phyloP scores from a whole-genome alignment of 1,284 basidiomycete genomes.

The Trametes pubescens region DNA sequence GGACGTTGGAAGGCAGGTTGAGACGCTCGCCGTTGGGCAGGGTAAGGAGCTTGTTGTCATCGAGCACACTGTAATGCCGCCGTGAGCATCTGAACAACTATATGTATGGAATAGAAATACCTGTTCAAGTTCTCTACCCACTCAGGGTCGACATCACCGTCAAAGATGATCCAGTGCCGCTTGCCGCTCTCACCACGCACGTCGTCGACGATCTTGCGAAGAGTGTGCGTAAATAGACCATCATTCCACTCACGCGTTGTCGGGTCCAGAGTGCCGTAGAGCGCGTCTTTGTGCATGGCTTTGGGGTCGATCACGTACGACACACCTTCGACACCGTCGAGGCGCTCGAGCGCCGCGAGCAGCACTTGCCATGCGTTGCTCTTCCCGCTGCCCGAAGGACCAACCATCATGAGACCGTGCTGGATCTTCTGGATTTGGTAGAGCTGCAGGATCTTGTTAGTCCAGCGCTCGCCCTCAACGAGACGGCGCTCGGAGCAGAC shows the following conservation, averaged over 20 bases:
- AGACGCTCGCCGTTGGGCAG: slow-evolving; percentile 98
- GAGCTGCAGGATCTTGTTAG: slow-evolving; percentile 95
- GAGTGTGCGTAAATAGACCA: slow-evolving; percentile 96
- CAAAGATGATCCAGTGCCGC: slow-evolving; percentile 99
- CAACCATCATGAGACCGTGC: slow-evolving; percentile 99
- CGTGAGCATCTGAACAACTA: slow-evolving; percentile 22
- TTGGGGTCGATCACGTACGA: slow-evolving; percentile 99
- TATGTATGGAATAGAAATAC: slow-evolving; percentile 51
- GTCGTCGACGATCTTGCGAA: slow-evolving; percentile 98
- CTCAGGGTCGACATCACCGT: slow-evolving; percentile 99
- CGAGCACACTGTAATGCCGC: slow-evolving; percentile 78
- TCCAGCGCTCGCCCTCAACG: slow-evolving; percentile 89
- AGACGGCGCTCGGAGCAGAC: slow-evolving; percentile 91
- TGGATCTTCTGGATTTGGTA: slow-evolving; percentile 99
- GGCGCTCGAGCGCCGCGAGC: slow-evolving; percentile 87
- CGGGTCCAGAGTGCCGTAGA: slow-evolving; percentile 96
- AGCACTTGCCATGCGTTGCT: slow-evolving; percentile 98
- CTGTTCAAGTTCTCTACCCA: slow-evolving; percentile 99
- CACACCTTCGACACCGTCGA: slow-evolving; percentile 93
- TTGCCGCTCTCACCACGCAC: slow-evolving; percentile 97
- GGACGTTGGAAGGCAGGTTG: slow-evolving; percentile 95
- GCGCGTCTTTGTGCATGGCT: slow-evolving; percentile 97
- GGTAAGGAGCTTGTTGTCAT: slow-evolving; percentile 98
- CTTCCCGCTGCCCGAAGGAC: slow-evolving; percentile 96
- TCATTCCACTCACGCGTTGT: slow-evolving; percentile 99